These are phyloP conservation scores for Diaporthe longicolla DNA, from an alignment of 2,329 filamentous ascomycete species.

Conservation along the genomic window DNA sequence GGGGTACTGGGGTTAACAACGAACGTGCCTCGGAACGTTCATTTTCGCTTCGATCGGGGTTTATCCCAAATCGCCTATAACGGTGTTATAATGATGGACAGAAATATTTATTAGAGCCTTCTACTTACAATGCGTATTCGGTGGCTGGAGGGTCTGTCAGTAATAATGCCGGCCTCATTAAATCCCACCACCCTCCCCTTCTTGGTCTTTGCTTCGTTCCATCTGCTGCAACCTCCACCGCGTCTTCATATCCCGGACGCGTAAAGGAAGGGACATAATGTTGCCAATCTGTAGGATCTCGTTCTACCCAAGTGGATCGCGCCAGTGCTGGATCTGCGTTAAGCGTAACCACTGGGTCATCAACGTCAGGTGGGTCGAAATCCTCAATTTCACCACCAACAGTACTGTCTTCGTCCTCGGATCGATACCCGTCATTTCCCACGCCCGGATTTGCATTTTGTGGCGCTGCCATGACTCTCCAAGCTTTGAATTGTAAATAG, in stretches of 20 bases:
- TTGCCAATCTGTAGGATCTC: not conserved
- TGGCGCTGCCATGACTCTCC: not conserved
- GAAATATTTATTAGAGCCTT: too few relatives aligned
- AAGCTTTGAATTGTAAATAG: too few relatives aligned
- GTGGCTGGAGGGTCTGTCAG: constrained; percentile 5
- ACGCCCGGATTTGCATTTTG: too few relatives aligned
- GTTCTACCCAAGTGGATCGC: not conserved
- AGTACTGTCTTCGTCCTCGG: constrained; percentile 1
- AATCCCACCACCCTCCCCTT: not conserved
- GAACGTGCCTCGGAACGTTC: not conserved
- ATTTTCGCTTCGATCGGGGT: not conserved
- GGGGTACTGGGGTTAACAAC: constrained; percentile 1
- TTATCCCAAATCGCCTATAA: constrained; percentile 3
- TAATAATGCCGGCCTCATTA: constrained; percentile 6
- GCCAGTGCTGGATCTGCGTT: not conserved
- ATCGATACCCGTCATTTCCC: not conserved
- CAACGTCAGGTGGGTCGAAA: too few relatives aligned
- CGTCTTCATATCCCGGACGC: constrained; percentile 1
- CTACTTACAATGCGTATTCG: constrained; percentile 1
- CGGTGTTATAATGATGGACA: too few relatives aligned
- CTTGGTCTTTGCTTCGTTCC: not conserved
- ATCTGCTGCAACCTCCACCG: not conserved
- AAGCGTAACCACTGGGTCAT: not conserved
- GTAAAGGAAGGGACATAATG: not conserved
- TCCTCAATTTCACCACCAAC: not conserved